These are phyloP conservation scores for Alternaria angustiovoidea DNA, from an alignment of 2,329 filamentous ascomycete genomes.

Conservation along the genomic window DNA sequence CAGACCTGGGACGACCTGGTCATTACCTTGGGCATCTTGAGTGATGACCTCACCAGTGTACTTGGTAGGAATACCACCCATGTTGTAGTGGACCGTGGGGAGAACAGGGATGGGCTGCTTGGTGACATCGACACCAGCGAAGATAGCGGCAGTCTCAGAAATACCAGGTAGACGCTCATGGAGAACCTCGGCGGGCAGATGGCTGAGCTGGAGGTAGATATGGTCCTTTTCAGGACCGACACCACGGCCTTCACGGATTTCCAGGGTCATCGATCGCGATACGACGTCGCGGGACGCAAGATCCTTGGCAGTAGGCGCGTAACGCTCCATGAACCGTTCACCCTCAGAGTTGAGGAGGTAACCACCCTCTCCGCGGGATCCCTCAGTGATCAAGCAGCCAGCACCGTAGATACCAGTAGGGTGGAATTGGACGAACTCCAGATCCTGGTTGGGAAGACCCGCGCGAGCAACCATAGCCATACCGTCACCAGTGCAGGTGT, in stretches of 20 bases:
- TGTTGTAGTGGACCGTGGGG: conserved; percentile 99
- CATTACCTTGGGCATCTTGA: conserved; percentile 82
- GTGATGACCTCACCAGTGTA: conserved; percentile 97
- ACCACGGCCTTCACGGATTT: conserved; percentile 97
- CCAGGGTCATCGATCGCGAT: conserved; percentile 96
- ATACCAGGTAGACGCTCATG: conserved; percentile 98
- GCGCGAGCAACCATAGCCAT: conserved; percentile 99
- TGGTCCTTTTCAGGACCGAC: conserved; percentile 97
- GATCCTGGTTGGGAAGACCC: conserved; percentile 97
- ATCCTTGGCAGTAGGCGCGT: conserved; percentile 97
- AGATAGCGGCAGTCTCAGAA: conserved; percentile 97
- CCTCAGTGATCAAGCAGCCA: conserved; percentile 94
- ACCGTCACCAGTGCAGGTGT: conserved; percentile 98
- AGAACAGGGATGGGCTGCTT: conserved; percentile 97
- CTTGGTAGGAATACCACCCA: conserved; percentile 97
- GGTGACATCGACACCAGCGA: conserved; percentile 93
- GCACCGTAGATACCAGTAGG: conserved; percentile 99
- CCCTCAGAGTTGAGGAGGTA: conserved; percentile 97
- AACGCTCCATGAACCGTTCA: conserved; percentile 99
- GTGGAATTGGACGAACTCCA: conserved; percentile 99
- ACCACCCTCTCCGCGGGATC: conserved; percentile 96
- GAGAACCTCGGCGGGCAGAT: conserved; percentile 89
- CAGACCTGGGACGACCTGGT: conserved; percentile 92
- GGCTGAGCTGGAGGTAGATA: conserved; percentile 97
- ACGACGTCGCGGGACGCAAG: conserved; percentile 95